Evolutionary conservation across 208 protist species (phyloP), one percentile per base, ranked within the genome.

Genomic region (Crithidia bombi): DNA sequence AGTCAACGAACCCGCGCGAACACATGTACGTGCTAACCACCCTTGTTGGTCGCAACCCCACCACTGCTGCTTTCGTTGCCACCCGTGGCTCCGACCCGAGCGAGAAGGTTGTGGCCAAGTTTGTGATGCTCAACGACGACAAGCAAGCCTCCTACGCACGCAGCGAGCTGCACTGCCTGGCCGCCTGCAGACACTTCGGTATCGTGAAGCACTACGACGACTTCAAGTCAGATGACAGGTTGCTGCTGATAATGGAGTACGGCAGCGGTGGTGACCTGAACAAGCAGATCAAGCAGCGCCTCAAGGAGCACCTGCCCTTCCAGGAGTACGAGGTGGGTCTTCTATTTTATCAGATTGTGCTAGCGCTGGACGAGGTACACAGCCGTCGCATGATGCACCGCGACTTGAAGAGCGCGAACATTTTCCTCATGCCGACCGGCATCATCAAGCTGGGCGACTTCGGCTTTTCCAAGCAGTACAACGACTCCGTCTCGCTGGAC

Each of bases 381-480:
- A 72, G 52, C 39, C 83, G 92, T 23, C 59, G 78, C 32, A 95
- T 98, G 81, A 91, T 97, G 78, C 92, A 97, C 64, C 86, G 92
- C 19, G 92, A 97, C 62, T 57, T 97, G 47, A 97, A 97, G 76
- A 93, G 87, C 63, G 92, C 89, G 11, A 97, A 97, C 73, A 91
- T 97, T 46, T 90, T 97, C 39, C 73, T 97, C 25, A 93, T 87
- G 79, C 79, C 87, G 7, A 89, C 80, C 12, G 92, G 92, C 52
- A 86, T 94, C 59, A 84, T 95, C 64, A 97, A 97, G 50, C 82
- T 97, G n/a, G 92, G 87, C 15, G 92, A 97, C 74, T 97, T 97
- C 73, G 89, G 89, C 56, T 95, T 91, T 61, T 90, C 82, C 11
- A 89, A 87, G 64, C 86, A 92, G 75, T 95, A 92, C 80, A 85